A percentile compares a stretch with the other conserved stretches of the same genome.
Conservation (phyloP, 805 yeast genomes). For the Torulaspora quercuum region DNA sequence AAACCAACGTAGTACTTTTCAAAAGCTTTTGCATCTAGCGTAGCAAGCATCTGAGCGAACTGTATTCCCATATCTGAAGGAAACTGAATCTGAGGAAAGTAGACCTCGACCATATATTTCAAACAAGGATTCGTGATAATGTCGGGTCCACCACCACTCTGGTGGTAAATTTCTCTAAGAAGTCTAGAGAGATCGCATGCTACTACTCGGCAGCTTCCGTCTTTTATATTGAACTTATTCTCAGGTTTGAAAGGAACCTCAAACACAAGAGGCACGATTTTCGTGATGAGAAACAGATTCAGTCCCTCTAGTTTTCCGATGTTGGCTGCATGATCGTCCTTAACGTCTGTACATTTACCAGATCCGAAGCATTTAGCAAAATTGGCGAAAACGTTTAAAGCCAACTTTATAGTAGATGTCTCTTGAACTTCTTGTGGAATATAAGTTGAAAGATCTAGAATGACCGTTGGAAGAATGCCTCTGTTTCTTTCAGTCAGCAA, state of each 20-base stretch:
- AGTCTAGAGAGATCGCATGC: slow-evolving; percentile 72
- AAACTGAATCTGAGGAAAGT: slow-evolving; percentile 52
- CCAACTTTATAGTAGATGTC: slow-evolving; percentile 59
- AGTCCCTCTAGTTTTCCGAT: slow-evolving; percentile 59
- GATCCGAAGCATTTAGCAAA: slow-evolving; percentile 62
- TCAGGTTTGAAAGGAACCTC: slow-evolving; percentile 75
- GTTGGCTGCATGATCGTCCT: slow-evolving; percentile 49
- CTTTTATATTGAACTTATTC: slow-evolving; percentile 58
- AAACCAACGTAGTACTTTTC: slow-evolving; percentile 61
- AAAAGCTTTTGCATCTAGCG: slow-evolving; percentile 58
- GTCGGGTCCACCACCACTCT: slow-evolving; percentile 25
- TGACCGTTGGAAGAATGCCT: slow-evolving; percentile 52
- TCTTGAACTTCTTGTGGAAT: slow-evolving; percentile 59
- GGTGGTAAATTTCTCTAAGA: slow-evolving; percentile 56
- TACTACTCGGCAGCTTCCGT: slow-evolving; percentile 73
- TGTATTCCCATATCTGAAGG: slow-evolving; percentile 59
- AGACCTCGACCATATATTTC: slow-evolving; percentile 49
- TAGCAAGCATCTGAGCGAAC: slow-evolving; percentile 56
- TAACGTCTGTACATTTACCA: slow-evolving; percentile 60
- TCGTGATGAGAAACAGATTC: slow-evolving; percentile 64
- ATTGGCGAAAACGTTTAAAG: slow-evolving; percentile 65
- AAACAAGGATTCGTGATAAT: slow-evolving; percentile 32
- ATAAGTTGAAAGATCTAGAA: slow-evolving; percentile 61
- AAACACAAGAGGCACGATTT: slow-evolving; percentile 63
- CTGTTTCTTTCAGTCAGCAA: slow-evolving; percentile 68